Percentiles rank a stretch among this genome's conserved stretches.
These are phyloP conservation scores for Pascua sp. DNA, from an alignment of 1,284 basidiomycete species.

Conservation along the genomic window DNA sequence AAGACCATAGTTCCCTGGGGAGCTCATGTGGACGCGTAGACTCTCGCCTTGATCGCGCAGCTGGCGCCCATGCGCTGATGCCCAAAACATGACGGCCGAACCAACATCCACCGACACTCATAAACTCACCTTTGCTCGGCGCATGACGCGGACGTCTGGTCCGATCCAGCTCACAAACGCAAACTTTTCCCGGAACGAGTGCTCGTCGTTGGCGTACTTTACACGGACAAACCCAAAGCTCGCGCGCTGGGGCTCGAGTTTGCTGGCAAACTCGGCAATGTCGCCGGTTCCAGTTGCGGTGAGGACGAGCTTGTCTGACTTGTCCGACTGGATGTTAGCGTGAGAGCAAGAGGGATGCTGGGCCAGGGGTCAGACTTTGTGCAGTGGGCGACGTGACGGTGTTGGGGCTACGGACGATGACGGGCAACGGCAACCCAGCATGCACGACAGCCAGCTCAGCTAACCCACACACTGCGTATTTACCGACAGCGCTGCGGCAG, in stretches of 20 bases:
- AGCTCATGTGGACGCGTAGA: no score
- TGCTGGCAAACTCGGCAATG: constrained; percentile 69
- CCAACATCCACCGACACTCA: not conserved
- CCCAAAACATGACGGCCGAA: not conserved
- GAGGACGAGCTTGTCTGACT: constrained; percentile 74
- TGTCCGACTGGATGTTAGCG: constrained; percentile 59
- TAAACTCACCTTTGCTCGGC: constrained; percentile 72
- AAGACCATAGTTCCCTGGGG: not conserved
- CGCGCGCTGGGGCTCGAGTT: constrained; percentile 68
- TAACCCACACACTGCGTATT: no score
- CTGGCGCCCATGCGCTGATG: not conserved
- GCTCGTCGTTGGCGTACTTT: constrained; percentile 65
- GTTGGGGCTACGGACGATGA: no score
- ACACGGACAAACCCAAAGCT: constrained; percentile 80
- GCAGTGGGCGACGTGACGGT: no score
- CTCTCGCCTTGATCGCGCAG: not conserved
- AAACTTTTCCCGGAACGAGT: constrained; percentile 84
- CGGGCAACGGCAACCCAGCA: no score
- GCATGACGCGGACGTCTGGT: constrained; percentile 77
- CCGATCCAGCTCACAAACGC: constrained; percentile 88
- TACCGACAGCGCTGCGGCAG: no score
- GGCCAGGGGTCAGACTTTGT: no score
- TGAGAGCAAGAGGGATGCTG: not conserved
- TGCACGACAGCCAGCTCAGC: no score
- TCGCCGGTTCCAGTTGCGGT: constrained; percentile 74